phyloP scores from a whole-genome alignment of 257 asterid species.

The Solanum bukasovii region DNA sequence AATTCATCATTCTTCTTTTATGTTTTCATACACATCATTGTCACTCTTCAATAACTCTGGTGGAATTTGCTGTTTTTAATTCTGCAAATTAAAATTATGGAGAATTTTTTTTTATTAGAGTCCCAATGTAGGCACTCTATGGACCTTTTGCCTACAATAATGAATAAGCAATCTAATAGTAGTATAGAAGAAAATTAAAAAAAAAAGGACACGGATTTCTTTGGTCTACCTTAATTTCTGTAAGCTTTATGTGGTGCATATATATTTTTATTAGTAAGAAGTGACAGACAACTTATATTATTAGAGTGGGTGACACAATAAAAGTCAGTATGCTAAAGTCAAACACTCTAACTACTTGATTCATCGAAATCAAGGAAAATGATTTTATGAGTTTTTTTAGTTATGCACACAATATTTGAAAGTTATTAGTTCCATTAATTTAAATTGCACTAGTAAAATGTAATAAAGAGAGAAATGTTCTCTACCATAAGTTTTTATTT shows the following conservation, averaged over 20 bases:
- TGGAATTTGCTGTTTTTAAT: background rate
- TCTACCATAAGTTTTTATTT: background rate
- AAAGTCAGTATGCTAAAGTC: background rate
- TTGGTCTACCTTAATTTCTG: background rate
- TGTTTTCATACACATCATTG: background rate
- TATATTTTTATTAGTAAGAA: background rate
- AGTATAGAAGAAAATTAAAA: background rate
- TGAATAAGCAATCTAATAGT: background rate
- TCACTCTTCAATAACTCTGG: background rate
- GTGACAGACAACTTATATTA: background rate
- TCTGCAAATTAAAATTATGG: background rate
- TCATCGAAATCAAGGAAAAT: background rate
- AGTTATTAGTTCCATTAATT: background rate
- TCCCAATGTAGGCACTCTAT: background rate
- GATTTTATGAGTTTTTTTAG: background rate
- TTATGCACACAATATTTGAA: background rate
- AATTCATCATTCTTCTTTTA: background rate
- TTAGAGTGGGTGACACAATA: slow-evolving; percentile 3
- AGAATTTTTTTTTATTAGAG: background rate
- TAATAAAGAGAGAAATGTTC: background rate
- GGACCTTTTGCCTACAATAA: background rate
- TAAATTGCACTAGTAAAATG: background rate
- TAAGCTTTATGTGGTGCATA: background rate
- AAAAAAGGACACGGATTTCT: background rate
- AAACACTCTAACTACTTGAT: background rate